Evolutionary conservation across 352 stramenopile species (phyloP), one percentile per base, ranked within the genome.

Genomic region (Phytopythium chamaehyphon): DNA sequence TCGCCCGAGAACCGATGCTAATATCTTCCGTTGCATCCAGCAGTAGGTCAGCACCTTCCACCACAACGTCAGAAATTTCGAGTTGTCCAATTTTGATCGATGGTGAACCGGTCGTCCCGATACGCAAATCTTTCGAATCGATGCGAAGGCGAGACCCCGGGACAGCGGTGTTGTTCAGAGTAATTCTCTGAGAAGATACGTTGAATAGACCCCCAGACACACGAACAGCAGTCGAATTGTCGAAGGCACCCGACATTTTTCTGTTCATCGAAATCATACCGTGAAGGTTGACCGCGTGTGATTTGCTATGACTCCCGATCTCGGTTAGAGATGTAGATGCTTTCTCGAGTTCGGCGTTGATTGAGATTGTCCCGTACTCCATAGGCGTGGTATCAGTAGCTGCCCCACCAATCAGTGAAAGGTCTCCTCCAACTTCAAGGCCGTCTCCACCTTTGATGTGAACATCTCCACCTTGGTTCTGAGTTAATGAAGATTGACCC

Each of bases 191-290:
- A 2, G 78, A 57, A 14, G 62, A 61, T 12, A 81, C 65, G 12
- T 71, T 62, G 47, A 86, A 65, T 3, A 35, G 47, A 1, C 59
- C 60, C 11, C 78, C 78, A 31, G 58, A 71, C 12, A 88, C 51
- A 6, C 61, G 73, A 9, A 88, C 51, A n/a, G 59, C 53, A 11
- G 70, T 86, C 6, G 49, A 55, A 42, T 77, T 75, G 24, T 81
- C 69, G 8, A 62, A 57, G 14, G 40, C 55, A 10, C 64, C 58
- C 22, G 51, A 55, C 33, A 49, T 40, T 19, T 76, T 69, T 15
- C 54, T 50, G 39, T 90, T 93, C 39, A 93, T 69, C 0, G 64
- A 57, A 6, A 93, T 64, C 18, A 76, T 38, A 0, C 79, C 79
- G 23, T 87, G 64, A 37, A 90, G 47, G 2, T 69, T 69, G 6